Evolutionary conservation across 148 eudicot species (phyloP).

Genomic region (Cornus kousa): DNA sequence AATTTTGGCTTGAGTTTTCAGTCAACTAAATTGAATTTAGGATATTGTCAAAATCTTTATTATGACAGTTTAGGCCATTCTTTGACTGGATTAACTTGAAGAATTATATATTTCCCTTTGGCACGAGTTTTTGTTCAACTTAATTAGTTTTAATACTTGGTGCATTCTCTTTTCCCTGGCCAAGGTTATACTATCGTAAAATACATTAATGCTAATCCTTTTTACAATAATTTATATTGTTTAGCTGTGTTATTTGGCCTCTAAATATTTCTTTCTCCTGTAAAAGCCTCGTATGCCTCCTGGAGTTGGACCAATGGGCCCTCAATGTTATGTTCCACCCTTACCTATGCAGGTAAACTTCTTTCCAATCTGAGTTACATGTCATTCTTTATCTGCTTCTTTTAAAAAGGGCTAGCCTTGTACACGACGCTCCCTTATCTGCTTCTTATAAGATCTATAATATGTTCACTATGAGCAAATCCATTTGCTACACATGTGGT

Average conservation of each 20-base stretch:
- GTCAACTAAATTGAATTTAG: too few relatives aligned
- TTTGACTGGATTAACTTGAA: neutral
- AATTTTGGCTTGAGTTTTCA: too few relatives aligned
- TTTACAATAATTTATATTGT: neutral
- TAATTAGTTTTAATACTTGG: neutral
- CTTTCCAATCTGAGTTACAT: too few relatives aligned
- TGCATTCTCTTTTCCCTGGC: neutral
- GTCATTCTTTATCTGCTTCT: too few relatives aligned
- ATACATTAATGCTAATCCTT: neutral
- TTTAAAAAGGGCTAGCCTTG: too few relatives aligned
- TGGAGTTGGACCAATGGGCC: slow-evolving; percentile 55
- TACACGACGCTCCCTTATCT: too few relatives aligned
- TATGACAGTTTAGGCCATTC: neutral
- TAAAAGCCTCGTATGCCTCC: slow-evolving; percentile 49
- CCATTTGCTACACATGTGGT: too few relatives aligned
- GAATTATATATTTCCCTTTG: neutral
- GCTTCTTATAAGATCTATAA: too few relatives aligned
- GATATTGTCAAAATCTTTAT: too few relatives aligned
- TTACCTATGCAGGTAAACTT: too few relatives aligned
- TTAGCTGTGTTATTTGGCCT: neutral
- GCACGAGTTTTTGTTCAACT: neutral
- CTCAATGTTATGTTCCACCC: slow-evolving; percentile 62
- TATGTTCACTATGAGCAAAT: too few relatives aligned
- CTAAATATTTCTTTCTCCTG: slow-evolving; percentile 2
- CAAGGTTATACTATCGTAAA: neutral